These are phyloP conservation scores for Taiozyma onychis DNA, from an alignment of 1,139 yeast genomes.

Conservation along the genomic window DNA sequence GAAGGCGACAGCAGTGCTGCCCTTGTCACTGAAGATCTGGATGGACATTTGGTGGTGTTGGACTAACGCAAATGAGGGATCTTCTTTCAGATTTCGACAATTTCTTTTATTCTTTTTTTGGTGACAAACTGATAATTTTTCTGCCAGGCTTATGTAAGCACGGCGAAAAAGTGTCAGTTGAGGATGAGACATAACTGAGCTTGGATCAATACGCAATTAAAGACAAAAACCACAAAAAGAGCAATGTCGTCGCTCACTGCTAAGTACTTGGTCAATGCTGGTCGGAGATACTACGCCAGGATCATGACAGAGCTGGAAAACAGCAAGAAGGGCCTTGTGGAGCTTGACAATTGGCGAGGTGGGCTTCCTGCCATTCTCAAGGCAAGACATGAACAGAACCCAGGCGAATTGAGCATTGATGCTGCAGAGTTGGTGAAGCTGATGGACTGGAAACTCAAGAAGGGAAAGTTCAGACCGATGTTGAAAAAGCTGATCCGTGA, in stretches of 20 bases:
- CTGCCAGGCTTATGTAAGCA: background rate
- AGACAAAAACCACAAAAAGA: too few relatives aligned
- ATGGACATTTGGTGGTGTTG: conserved; percentile 22
- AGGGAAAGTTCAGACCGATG: conserved; percentile 23
- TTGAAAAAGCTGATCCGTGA: conserved; percentile 17
- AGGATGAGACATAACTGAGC: too few relatives aligned
- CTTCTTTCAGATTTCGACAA: background rate
- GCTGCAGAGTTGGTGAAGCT: conserved; percentile 18
- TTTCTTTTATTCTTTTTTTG: background rate
- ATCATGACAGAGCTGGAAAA: conserved; percentile 7
- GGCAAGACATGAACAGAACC: conserved; percentile 2
- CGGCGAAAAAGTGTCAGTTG: background rate
- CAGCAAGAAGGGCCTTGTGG: conserved; percentile 1
- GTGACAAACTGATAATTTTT: background rate
- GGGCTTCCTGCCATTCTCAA: conserved; percentile 7
- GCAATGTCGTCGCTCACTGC: conserved; percentile 1
- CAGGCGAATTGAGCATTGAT: conserved; percentile 6
- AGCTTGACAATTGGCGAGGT: conserved; percentile 19
- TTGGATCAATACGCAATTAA: too few relatives aligned
- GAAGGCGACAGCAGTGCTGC: conserved; percentile 35
- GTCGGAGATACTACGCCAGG: conserved; percentile 4
- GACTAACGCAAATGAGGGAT: background rate
- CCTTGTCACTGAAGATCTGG: conserved; percentile 38
- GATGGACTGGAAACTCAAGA: conserved; percentile 22
- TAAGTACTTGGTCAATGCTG: conserved; percentile 4